Conservation (phyloP, 805 yeast species). For the Barnettozyma botsteinii region DNA sequence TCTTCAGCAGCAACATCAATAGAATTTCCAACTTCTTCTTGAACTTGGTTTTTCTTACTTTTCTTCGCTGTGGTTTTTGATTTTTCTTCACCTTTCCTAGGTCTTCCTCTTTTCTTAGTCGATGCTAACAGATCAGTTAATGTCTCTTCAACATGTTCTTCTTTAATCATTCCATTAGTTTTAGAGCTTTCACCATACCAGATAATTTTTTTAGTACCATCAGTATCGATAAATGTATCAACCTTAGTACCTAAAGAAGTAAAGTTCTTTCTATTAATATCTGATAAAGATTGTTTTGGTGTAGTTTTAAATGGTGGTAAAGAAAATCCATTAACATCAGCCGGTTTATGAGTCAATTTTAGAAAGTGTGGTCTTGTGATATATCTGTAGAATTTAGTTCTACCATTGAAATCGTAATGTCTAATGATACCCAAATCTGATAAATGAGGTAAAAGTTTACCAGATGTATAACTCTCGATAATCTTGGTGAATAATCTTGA, state of each 20-base stretch:
- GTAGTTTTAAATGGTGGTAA: constrained; percentile 16
- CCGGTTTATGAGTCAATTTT: constrained; percentile 25
- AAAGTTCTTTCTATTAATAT: constrained; percentile 23
- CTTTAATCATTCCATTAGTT: constrained; percentile 6
- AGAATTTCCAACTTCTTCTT: not conserved
- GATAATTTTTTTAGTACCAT: constrained; percentile 5
- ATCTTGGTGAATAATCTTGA: constrained; percentile 45
- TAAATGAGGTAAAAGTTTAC: constrained; percentile 27
- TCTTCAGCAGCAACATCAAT: not conserved
- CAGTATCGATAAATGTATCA: constrained; percentile 3
- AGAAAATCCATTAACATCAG: constrained; percentile 25
- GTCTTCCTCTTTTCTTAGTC: constrained; percentile 22
- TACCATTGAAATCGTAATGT: constrained; percentile 68
- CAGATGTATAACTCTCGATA: constrained; percentile 41
- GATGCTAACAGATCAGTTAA: constrained; percentile 3
- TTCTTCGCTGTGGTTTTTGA: constrained; percentile 10
- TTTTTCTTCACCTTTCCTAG: constrained; percentile 22
- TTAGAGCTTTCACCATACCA: constrained; percentile 16
- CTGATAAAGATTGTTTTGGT: constrained; percentile 8
- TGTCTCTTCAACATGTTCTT: not conserved
- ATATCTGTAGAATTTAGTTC: constrained; percentile 65
- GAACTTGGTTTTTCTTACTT: constrained; percentile 1
- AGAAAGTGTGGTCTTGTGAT: constrained; percentile 40
- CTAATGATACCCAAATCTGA: constrained; percentile 40
- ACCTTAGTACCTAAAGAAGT: constrained; percentile 21